Evolutionary conservation across 768 basidiomycete species (phyloP).

Genomic region (Panaeolus papilionaceus): DNA sequence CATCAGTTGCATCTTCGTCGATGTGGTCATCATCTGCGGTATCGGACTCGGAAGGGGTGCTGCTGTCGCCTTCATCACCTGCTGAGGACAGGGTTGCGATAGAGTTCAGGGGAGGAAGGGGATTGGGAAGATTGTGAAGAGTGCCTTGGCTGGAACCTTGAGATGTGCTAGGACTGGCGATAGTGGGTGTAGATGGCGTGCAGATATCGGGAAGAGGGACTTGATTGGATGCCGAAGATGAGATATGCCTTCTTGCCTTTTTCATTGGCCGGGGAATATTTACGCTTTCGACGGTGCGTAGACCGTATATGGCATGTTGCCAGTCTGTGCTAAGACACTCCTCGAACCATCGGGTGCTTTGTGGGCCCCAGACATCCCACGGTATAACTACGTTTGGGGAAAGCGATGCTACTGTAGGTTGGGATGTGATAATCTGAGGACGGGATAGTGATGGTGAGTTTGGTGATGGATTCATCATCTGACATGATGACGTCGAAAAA

Average conservation of each 20-base stretch:
- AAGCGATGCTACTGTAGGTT: constrained; percentile 19
- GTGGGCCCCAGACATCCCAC: constrained; percentile 59
- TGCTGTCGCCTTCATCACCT: constrained; percentile 10
- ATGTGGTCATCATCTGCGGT: constrained; percentile 18
- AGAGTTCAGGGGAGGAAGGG: constrained; percentile 14
- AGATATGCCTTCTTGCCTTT: constrained; percentile 17
- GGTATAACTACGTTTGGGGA: constrained; percentile 34
- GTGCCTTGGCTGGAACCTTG: not conserved
- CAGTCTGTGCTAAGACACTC: constrained; percentile 57
- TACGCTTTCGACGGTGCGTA: constrained; percentile 55
- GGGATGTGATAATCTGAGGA: constrained; percentile 12
- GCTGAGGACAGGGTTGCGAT: not conserved
- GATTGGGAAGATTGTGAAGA: constrained; percentile 6
- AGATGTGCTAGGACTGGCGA: constrained; percentile 5
- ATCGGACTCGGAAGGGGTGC: constrained; percentile 6
- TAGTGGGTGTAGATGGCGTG: constrained; percentile 8
- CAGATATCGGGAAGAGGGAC: not conserved
- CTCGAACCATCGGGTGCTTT: constrained; percentile 59
- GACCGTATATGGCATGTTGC: constrained; percentile 61
- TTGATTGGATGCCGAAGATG: not conserved
- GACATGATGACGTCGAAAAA: constrained; percentile 4
- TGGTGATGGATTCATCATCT: constrained; percentile 3
- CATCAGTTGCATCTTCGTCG: constrained; percentile 15
- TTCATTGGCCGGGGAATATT: constrained; percentile 20
- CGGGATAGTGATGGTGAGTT: constrained; percentile 5